Conservation (phyloP, 768 basidiomycete species). For the Butyriboletus loyo region DNA sequence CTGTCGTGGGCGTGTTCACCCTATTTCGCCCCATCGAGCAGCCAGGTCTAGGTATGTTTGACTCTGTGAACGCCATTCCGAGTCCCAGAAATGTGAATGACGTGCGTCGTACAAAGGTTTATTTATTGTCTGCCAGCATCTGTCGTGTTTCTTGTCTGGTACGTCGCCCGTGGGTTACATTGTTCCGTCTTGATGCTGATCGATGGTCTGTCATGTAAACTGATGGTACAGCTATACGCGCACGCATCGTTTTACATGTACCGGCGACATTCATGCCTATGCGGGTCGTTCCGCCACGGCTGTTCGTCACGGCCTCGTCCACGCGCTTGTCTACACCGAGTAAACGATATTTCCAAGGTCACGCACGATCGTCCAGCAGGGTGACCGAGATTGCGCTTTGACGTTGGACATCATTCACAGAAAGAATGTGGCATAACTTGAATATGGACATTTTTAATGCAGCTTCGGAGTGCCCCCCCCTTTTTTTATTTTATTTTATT, state of each 20-base stretch:
- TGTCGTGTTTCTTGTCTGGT: slow-evolving; percentile 1
- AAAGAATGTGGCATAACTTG: too few species aligned
- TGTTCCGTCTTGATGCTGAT: not conserved
- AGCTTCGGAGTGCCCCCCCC: not conserved
- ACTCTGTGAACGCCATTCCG: not conserved
- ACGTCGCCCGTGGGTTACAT: not conserved
- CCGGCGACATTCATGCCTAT: not conserved
- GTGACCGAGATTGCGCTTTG: slow-evolving; percentile 12
- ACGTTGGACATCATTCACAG: too few species aligned
- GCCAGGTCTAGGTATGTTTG: not conserved
- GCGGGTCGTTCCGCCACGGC: not conserved
- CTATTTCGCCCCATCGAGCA: not conserved
- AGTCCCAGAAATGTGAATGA: not conserved
- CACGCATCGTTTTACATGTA: not conserved
- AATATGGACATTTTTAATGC: not conserved
- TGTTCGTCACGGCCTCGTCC: not conserved
- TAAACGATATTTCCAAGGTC: not conserved
- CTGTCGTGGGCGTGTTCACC: not conserved
- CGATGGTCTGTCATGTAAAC: too few species aligned
- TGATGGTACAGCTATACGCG: not conserved
- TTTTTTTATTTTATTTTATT: too few species aligned
- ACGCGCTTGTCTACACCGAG: not conserved
- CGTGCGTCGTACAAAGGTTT: not conserved
- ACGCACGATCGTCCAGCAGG: slow-evolving; percentile 11
- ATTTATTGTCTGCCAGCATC: not conserved